These are phyloP conservation scores for Pyronema domesticum DNA, from an alignment of 495 filamentous ascomycete genomes.

Conservation along the genomic window DNA sequence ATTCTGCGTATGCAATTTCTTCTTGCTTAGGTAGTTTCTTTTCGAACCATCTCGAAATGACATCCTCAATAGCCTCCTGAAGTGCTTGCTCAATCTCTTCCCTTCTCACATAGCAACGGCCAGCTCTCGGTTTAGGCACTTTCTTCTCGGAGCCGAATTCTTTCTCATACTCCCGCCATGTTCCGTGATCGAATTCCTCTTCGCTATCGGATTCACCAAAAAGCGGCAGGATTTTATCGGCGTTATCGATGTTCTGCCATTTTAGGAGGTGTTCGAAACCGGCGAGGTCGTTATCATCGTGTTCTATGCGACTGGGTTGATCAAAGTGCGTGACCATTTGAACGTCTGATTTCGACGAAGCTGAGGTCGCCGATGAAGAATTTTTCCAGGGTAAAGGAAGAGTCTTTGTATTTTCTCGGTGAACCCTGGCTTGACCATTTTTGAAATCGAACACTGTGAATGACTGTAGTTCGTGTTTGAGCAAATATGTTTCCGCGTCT, in stretches of 20 bases:
- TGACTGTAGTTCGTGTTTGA: conserved; percentile 17
- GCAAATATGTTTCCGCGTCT: conserved; percentile 4
- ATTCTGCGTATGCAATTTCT: conserved; percentile 39
- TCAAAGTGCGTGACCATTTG: conserved; percentile 12
- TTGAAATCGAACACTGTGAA: conserved; percentile 12
- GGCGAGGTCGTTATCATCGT: conserved; percentile 7
- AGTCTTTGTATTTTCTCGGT: neutral
- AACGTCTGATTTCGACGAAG: conserved; percentile 3
- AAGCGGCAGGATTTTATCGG: conserved; percentile 36
- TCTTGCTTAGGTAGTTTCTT: conserved; percentile 34
- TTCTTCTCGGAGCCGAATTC: conserved; percentile 26
- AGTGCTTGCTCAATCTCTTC: conserved; percentile 36
- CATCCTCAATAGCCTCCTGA: conserved; percentile 33
- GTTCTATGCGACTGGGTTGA: neutral
- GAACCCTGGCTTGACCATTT: conserved; percentile 3
- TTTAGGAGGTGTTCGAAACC: conserved; percentile 21
- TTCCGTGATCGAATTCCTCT: conserved; percentile 35
- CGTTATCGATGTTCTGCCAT: conserved; percentile 25
- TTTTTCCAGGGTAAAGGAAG: conserved; percentile 7
- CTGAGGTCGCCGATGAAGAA: neutral
- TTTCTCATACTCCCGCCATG: conserved; percentile 44
- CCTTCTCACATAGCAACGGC: conserved; percentile 23
- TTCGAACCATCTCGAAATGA: conserved; percentile 40
- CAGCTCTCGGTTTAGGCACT: conserved; percentile 10
- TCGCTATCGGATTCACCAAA: conserved; percentile 50